phyloP scores from a whole-genome alignment of 768 basidiomycete genomes.

The Kwoniella europaea region DNA sequence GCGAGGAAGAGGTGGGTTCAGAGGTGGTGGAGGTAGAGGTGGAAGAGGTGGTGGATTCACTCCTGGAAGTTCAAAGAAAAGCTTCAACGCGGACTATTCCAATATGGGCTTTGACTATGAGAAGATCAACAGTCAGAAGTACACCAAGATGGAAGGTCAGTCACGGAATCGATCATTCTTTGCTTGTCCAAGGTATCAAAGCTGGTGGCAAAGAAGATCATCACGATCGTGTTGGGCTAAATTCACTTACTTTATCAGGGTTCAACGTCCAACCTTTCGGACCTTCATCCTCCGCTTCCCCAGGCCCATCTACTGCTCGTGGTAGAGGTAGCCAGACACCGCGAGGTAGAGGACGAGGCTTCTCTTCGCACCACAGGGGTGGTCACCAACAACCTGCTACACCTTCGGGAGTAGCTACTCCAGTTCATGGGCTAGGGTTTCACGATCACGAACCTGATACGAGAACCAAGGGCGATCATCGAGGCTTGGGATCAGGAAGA shows the following conservation, averaged over 20 bases:
- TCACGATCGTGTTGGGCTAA: not conserved
- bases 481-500: conserved; percentile 19
- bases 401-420: conserved; percentile 43
- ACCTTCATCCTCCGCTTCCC: conserved; percentile 7
- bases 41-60: conserved; percentile 21
- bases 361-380: not conserved
- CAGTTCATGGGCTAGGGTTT: conserved; percentile 45
- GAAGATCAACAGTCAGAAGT: conserved; percentile 41
- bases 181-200: not conserved
- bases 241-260: conserved; percentile 18
- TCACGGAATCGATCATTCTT: not conserved
- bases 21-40: conserved; percentile 30
- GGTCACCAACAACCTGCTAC: conserved; percentile 19
- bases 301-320: conserved; percentile 17
- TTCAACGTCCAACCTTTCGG: conserved; percentile 42
- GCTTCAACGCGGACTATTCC: conserved; percentile 41
- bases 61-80: conserved; percentile 22
- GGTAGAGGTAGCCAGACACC: conserved; percentile 24
- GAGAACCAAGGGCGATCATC: conserved; percentile 25
- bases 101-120: conserved; percentile 47
- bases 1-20: conserved; percentile 32
- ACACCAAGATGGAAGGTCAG: conserved; percentile 50
- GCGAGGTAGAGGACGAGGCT: conserved; percentile 29
- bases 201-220: not conserved
- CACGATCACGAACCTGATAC: conserved; percentile 11